Evolutionary conservation across 345 rosid species (phyloP).

Genomic region (Eucalyptus melliodora): DNA sequence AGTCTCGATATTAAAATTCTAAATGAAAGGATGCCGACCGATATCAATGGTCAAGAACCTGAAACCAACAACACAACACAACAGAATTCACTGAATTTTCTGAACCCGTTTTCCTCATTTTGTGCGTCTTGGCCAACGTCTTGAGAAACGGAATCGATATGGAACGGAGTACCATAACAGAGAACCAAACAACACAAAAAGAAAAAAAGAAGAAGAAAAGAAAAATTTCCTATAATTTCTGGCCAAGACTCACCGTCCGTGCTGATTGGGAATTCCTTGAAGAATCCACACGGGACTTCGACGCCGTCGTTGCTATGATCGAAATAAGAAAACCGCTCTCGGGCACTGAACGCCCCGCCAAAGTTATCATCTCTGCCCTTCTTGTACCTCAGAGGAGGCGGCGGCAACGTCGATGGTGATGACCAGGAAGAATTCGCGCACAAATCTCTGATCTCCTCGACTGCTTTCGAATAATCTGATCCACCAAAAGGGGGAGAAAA

Average conservation of each 20-base stretch:
- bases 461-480: conserved; percentile 50
- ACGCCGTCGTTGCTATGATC: conserved; percentile 9
- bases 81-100: background rate
- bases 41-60: background rate
- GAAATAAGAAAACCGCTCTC: conserved; percentile 52
- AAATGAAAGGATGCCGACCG: background rate
- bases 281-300: conserved; percentile 76
- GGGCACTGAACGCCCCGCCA: conserved; percentile 55
- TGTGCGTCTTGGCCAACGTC: background rate
- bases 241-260: conserved; percentile 36
- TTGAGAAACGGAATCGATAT: background rate
- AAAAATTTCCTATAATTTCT: background rate
- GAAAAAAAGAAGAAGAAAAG: background rate
- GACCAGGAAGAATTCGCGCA: conserved; percentile 12
- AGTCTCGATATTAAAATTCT: background rate
- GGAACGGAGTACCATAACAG: background rate
- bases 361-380: conserved; percentile 31
- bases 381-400: conserved; percentile 33
- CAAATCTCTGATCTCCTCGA: conserved; percentile 37
- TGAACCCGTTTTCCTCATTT: background rate
- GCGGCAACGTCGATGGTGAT: background rate
- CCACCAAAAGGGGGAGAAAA: background rate
- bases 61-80: background rate
- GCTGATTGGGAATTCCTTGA: conserved; percentile 45
- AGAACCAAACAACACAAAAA: background rate